Conservation (phyloP, 176 grass and related monocot genomes). For the Urochloa ruziziensis region DNA sequence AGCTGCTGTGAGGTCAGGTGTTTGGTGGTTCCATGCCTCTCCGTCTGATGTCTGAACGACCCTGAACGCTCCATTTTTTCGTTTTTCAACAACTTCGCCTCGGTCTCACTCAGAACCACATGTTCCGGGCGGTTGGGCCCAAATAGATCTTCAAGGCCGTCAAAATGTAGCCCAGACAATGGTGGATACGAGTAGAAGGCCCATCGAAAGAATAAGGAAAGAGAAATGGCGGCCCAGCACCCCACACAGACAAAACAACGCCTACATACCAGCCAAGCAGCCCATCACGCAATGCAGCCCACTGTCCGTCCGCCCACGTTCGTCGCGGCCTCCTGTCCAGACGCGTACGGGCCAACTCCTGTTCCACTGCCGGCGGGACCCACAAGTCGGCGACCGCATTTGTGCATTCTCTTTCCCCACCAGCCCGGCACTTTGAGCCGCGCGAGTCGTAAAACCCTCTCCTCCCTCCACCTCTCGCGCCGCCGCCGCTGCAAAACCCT, state of each 20-base stretch:
- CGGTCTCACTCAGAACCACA: not conserved
- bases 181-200: too few relatives aligned
- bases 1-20: not conserved
- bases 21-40: not conserved
- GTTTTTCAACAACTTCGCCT: not conserved
- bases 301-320: not conserved
- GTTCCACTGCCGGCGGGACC: not conserved
- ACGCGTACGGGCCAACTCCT: not conserved
- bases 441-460: conserved; percentile 39
- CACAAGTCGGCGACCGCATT: not conserved
- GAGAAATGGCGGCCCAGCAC: not conserved
- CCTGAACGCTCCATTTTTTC: not conserved
- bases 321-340: not conserved
- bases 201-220: too few relatives aligned
- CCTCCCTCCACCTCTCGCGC: conserved; percentile 14
- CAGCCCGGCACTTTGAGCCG: not conserved
- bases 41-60: too few relatives aligned
- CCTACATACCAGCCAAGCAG: not conserved
- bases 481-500: conserved; percentile 27
- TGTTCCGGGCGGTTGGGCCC: not conserved
- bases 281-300: not conserved
- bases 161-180: too few relatives aligned
- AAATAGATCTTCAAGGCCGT: not conserved
- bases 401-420: not conserved
- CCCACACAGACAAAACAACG: too few relatives aligned